A percentile compares a stretch with the other conserved stretches of the same genome.
phyloP scores from a whole-genome alignment of 768 basidiomycete species.

The Lanmaoa pseudosensibilis region DNA sequence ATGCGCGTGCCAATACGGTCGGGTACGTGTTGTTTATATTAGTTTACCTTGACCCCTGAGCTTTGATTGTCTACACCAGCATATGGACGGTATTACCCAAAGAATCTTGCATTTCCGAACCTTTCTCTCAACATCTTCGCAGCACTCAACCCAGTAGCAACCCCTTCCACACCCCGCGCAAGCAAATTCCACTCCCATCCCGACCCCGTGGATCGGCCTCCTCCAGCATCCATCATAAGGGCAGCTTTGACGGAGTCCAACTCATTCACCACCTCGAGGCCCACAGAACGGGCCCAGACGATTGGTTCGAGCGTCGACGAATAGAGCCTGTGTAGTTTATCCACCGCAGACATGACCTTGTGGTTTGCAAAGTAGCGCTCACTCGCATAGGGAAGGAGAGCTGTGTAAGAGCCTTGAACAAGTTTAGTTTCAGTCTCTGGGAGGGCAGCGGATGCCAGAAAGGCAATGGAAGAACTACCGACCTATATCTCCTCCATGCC shows the following conservation, averaged over 20 bases:
- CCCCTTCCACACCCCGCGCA: conserved; percentile 46
- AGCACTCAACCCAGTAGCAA: conserved; percentile 37
- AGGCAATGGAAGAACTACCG: conserved; percentile 19
- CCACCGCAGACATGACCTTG: conserved; percentile 75
- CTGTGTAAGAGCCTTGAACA: conserved; percentile 64
- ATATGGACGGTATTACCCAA: neutral
- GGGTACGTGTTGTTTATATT: conserved; percentile 22
- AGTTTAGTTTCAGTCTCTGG: neutral
- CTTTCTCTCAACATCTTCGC: conserved; percentile 29
- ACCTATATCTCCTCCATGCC: conserved; percentile 83
- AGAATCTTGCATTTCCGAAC: conserved; percentile 11
- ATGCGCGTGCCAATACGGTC: neutral
- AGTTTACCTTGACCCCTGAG: conserved; percentile 4
- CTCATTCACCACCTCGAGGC: conserved; percentile 91
- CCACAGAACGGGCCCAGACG: conserved; percentile 86
- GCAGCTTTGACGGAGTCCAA: conserved; percentile 78
- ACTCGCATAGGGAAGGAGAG: conserved; percentile 73
- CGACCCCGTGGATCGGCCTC: conserved; percentile 28
- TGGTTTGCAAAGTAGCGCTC: conserved; percentile 88
- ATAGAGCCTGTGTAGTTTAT: conserved; percentile 91
- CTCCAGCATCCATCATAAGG: conserved; percentile 80
- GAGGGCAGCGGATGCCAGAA: neutral
- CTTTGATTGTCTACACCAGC: too few species aligned
- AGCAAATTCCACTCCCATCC: conserved; percentile 34
- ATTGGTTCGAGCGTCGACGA: conserved; percentile 61